Evolutionary conservation across 2,329 filamentous ascomycete genomes (phyloP).

Genomic region (Westerdykella ornata): DNA sequence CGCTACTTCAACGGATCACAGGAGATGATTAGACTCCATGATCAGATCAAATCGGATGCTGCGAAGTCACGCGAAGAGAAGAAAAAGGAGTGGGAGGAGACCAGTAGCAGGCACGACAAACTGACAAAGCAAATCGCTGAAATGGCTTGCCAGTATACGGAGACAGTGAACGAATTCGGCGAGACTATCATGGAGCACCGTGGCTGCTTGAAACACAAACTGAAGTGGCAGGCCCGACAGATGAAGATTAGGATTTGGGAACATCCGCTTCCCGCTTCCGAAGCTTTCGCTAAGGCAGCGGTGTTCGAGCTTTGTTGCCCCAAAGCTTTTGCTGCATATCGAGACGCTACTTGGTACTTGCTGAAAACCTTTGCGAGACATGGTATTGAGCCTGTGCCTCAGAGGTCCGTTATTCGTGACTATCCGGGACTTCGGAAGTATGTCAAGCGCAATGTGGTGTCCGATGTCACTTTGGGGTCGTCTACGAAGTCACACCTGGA

Average conservation of each 20-base stretch:
- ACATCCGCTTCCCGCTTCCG: constrained; percentile 47
- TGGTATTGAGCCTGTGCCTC: too few relatives aligned
- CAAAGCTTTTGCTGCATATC: constrained; percentile 41
- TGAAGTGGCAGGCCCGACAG: constrained; percentile 21
- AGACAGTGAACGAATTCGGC: constrained; percentile 6
- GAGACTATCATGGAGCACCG: constrained; percentile 7
- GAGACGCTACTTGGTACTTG: constrained; percentile 31
- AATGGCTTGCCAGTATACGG: constrained; percentile 30
- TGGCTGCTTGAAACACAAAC: too few relatives aligned
- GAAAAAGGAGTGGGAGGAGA: constrained; percentile 34
- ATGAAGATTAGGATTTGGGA: constrained; percentile 49
- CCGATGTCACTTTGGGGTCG: constrained; percentile 44
- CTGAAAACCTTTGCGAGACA: too few relatives aligned
- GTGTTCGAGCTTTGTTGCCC: constrained; percentile 51
- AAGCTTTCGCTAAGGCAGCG: constrained; percentile 36
- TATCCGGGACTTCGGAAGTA: constrained; percentile 35
- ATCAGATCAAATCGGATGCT: constrained; percentile 34
- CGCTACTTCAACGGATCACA: constrained; percentile 38
- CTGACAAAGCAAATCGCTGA: constrained; percentile 32
- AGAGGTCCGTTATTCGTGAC: constrained; percentile 23
- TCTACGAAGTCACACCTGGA: constrained; percentile 42
- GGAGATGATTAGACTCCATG: constrained; percentile 26
- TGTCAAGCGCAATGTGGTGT: too few relatives aligned
- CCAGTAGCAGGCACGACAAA: constrained; percentile 33
- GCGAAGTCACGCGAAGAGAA: constrained; percentile 28